Evolutionary conservation across 2,329 filamentous ascomycete species (phyloP), one percentile per base, ranked within the genome.

Genomic region (Hypoxylon sp.): DNA sequence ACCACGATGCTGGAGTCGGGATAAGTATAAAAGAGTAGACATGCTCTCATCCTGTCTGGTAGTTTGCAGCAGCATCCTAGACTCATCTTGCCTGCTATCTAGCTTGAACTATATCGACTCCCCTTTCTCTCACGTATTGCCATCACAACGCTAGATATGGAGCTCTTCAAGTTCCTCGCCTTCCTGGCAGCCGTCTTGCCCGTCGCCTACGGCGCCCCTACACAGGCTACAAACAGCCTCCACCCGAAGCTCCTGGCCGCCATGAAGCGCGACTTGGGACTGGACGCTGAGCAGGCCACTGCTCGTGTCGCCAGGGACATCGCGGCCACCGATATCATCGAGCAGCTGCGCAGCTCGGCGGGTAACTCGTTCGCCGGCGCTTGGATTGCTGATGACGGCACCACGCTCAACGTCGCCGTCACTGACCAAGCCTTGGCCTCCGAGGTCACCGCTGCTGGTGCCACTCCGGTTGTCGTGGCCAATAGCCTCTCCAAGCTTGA

Each of bases 231-330:
- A 46, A 76, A 65, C 70, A 76, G 65, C 70, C 78, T 82, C n/a
- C 79, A 81, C 75, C 80, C 80, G 57, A 71, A 79, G 74, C 79
- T 81, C 69, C 75, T 82, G 55, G 79, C 77, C 67, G 80, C 80
- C 72, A 82, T 82, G 80, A 81, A 82, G 79, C 80, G 80, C 69
- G 80, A 82, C 75, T 71, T 82, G 56, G 80, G 80, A 13, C 77
- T 82, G 19, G 75, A 81, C 58, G 75, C 79, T 54, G 75, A 77
- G 69, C 76, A 80, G 72, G 80, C 80, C 29, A 77, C 75, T 65
- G 76, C 76, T 68, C 79, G 79, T 74, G 80, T 82, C 59, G 76
- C 78, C 67, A 76, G 78, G 13, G 80, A 82, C 71, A 69, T 79
- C 69, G 67, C 70, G 68, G 79, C 79, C 69, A 70, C 73, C 67